Evolutionary conservation across 805 yeast genomes (phyloP).

Genomic region (Cyberlindnera xylosilytica): DNA sequence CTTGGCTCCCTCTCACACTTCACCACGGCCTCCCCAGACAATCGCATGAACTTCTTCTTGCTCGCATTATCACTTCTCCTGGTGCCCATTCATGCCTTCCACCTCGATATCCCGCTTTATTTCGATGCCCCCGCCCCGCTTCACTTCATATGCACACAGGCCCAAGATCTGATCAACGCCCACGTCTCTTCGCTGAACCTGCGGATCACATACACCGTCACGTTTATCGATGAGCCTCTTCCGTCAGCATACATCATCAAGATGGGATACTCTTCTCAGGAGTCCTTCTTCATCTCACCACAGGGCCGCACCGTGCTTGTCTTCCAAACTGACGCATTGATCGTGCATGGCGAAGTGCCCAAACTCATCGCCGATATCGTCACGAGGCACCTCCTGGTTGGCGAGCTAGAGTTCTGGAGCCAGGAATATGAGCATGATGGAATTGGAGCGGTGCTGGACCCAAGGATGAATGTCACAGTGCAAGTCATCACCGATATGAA

Average conservation of each 20-base stretch:
- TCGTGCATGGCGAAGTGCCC: slow-evolving; percentile 13
- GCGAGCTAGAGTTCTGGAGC: slow-evolving; percentile 6
- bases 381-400: slow-evolving; percentile 4
- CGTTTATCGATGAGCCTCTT: slow-evolving; percentile 2
- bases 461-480: slow-evolving; percentile 1
- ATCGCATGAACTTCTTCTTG: not conserved
- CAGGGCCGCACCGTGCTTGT: slow-evolving; percentile 5
- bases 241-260: slow-evolving; percentile 3
- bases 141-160: slow-evolving; percentile 2
- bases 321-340: slow-evolving; percentile 17
- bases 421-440: not conserved
- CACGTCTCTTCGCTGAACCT: slow-evolving; percentile 1
- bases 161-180: slow-evolving; percentile 10
- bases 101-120: slow-evolving; percentile 13
- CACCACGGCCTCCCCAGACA: too few species aligned
- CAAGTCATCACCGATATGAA: slow-evolving; percentile 3
- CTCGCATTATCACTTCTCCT: not conserved
- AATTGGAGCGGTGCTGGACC: slow-evolving; percentile 3
- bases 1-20: too few species aligned
- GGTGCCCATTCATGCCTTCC: not conserved
- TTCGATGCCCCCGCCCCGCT: slow-evolving; percentile 11
- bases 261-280: slow-evolving; percentile 8
- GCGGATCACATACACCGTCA: slow-evolving; percentile 2
- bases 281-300: slow-evolving; percentile 17
- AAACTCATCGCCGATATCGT: slow-evolving; percentile 13